These are phyloP conservation scores for Lactarius sp. DNA, from an alignment of 768 basidiomycete species.

Conservation along the genomic window DNA sequence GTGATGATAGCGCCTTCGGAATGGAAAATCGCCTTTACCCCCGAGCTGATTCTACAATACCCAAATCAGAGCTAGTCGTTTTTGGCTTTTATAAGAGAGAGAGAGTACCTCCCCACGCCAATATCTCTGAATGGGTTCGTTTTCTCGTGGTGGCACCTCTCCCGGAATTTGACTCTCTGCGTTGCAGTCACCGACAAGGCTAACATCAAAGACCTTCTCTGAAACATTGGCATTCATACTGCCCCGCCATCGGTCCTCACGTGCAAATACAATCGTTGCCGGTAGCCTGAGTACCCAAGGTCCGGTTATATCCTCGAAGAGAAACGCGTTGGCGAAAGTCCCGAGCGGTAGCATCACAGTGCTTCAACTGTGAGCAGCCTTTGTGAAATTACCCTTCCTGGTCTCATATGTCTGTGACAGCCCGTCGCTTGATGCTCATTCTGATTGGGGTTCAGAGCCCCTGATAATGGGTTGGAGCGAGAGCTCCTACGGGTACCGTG, in stretches of 20 bases:
- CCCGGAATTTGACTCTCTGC: not conserved
- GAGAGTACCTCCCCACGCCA: not conserved
- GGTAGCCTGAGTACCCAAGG: constrained; percentile 15
- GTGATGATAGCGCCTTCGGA: constrained; percentile 6
- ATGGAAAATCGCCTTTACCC: not conserved
- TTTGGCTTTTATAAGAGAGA: constrained; percentile 25
- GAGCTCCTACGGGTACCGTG: constrained; percentile 14
- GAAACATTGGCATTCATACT: constrained; percentile 20
- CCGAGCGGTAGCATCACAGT: constrained; percentile 12
- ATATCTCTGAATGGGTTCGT: constrained; percentile 20
- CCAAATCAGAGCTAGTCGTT: constrained; percentile 36
- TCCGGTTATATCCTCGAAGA: constrained; percentile 1
- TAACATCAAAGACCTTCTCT: constrained; percentile 13
- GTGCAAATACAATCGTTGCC: constrained; percentile 16
- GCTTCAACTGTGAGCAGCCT: constrained; percentile 15
- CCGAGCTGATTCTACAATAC: constrained; percentile 33
- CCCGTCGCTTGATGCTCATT: constrained; percentile 15
- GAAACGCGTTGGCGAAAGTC: not conserved
- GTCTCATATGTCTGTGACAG: not conserved
- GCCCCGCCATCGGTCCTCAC: constrained; percentile 14
- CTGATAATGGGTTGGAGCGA: constrained; percentile 20
- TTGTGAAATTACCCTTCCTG: not conserved
- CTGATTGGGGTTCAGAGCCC: constrained; percentile 18
- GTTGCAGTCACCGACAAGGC: constrained; percentile 3
- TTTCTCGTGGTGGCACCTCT: not conserved